Evolutionary conservation across 805 yeast species (phyloP).

Genomic region (Suhomyces faveliae): DNA sequence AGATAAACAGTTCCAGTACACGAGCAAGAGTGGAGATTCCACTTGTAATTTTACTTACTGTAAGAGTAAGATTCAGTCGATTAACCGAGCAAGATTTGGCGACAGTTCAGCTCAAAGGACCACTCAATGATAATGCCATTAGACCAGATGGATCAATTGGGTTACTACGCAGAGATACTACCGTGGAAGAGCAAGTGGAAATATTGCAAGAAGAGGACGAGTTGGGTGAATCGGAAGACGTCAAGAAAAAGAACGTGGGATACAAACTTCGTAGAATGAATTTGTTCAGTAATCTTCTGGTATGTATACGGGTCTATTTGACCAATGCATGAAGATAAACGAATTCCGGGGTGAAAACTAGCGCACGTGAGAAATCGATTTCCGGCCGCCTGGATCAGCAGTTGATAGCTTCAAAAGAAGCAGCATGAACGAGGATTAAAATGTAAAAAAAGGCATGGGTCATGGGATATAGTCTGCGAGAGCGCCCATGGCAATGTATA

Average conservation of each 20-base stretch:
- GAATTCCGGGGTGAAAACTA: background rate
- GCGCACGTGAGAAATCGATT: background rate
- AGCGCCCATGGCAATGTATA: too few relatives aligned
- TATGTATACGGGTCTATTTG: constrained; percentile 9
- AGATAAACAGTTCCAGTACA: background rate
- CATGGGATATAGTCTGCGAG: too few relatives aligned
- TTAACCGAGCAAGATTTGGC: constrained; percentile 5
- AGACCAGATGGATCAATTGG: constrained; percentile 4
- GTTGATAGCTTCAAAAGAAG: too few relatives aligned
- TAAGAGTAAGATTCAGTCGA: constrained; percentile 2
- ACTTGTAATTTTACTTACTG: constrained; percentile 2
- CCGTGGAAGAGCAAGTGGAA: background rate
- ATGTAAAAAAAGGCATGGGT: too few relatives aligned
- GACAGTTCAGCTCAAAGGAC: background rate
- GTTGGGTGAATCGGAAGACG: background rate
- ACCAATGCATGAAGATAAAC: background rate
- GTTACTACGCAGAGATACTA: background rate
- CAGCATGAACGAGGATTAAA: too few relatives aligned
- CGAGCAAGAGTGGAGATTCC: constrained; percentile 5
- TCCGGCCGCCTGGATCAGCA: too few relatives aligned
- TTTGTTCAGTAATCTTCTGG: constrained; percentile 9
- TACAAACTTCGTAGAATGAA: constrained; percentile 7
- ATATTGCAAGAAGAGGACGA: constrained; percentile 5
- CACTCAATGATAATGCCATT: background rate
- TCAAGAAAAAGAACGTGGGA: constrained; percentile 10